Percentiles rank a stretch among this genome's conserved stretches.
These are phyloP conservation scores for Pythium coloratum DNA, from an alignment of 352 stramenopile genomes.

Conservation along the genomic window DNA sequence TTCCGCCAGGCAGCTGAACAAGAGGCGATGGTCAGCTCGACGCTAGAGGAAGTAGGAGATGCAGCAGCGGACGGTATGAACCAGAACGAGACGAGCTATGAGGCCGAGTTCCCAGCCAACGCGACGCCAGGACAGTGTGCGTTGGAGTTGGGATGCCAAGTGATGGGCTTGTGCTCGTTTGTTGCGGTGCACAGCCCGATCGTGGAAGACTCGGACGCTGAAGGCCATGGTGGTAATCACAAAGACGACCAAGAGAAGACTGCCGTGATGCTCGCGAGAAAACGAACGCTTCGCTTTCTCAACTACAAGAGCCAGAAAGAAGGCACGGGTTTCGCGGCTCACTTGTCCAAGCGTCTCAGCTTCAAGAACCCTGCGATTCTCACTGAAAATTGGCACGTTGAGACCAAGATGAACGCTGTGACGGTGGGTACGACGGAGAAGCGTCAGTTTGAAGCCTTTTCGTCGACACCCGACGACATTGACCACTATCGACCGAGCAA, in stretches of 20 bases:
- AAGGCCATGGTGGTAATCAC: constrained; percentile 8
- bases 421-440: constrained; percentile 39
- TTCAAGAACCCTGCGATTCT: constrained; percentile 59
- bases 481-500: constrained; percentile 16
- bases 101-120: constrained; percentile 71
- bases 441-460: constrained; percentile 59
- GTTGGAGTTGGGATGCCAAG: constrained; percentile 59
- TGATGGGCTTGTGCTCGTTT: constrained; percentile 67
- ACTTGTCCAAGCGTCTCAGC: constrained; percentile 67
- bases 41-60: constrained; percentile 47
- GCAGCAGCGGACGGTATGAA: neutral
- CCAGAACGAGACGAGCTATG: constrained; percentile 46
- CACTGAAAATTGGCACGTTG: constrained; percentile 72
- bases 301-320: constrained; percentile 66
- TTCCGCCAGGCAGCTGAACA: constrained; percentile 78
- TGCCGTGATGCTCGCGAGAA: constrained; percentile 20
- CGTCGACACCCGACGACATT: constrained; percentile 28
- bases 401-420: constrained; percentile 60
- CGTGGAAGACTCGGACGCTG: constrained; percentile 20
- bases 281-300: constrained; percentile 46
- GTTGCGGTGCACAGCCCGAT: constrained; percentile 36
- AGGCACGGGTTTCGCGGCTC: constrained; percentile 63
- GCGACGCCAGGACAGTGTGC: constrained; percentile 69
- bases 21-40: constrained; percentile 65
- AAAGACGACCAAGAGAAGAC: constrained; percentile 25